Evolutionary conservation across 108 stramenopile genomes (phyloP).

Genomic region (Pinguiococcus pyrenoidosus): DNA sequence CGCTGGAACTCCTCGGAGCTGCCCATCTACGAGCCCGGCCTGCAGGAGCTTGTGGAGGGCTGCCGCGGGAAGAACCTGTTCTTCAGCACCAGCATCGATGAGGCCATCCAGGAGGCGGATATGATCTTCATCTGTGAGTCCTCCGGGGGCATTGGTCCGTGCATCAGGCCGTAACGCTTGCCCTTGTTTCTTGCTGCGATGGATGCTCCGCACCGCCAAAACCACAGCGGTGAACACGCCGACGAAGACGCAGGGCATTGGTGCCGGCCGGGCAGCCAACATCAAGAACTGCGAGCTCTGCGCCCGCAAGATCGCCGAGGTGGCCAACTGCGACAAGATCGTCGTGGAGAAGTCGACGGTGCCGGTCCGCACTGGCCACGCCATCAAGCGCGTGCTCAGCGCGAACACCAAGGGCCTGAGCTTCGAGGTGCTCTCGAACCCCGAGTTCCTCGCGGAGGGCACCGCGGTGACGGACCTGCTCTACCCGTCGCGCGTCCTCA

Average conservation of each 20-base stretch:
- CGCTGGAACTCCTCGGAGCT: slow-evolving; percentile 74
- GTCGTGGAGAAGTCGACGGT: slow-evolving; percentile 94
- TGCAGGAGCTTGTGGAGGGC: slow-evolving; percentile 67
- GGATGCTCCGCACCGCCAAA: too few species aligned
- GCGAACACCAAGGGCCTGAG: slow-evolving; percentile 70
- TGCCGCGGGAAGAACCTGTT: slow-evolving; percentile 66
- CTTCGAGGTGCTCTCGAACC: slow-evolving; percentile 79
- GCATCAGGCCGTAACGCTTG: too few species aligned
- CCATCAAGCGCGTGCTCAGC: slow-evolving; percentile 67
- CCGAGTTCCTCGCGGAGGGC: slow-evolving; percentile 95
- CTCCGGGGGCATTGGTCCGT: too few species aligned
- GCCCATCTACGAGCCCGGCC: slow-evolving; percentile 90
- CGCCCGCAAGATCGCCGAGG: slow-evolving; percentile 80
- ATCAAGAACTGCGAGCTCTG: slow-evolving; percentile 91
- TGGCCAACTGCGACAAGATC: slow-evolving; percentile 72
- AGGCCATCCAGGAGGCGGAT: slow-evolving; percentile 66
- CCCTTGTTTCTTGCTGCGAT: too few species aligned
- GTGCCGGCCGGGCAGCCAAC: slow-evolving; percentile 87
- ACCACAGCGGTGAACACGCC: slow-evolving; percentile 96
- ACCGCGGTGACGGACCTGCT: slow-evolving; percentile 79
- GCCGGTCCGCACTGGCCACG: slow-evolving; percentile 82
- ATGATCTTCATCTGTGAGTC: slow-evolving; percentile 90
- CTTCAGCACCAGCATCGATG: slow-evolving; percentile 80
- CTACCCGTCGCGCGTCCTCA: slow-evolving; percentile 77
- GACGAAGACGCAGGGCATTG: slow-evolving; percentile 85